Evolutionary conservation across 2,329 filamentous ascomycete species (phyloP).

Genomic region (Achaetomium macrosporum): DNA sequence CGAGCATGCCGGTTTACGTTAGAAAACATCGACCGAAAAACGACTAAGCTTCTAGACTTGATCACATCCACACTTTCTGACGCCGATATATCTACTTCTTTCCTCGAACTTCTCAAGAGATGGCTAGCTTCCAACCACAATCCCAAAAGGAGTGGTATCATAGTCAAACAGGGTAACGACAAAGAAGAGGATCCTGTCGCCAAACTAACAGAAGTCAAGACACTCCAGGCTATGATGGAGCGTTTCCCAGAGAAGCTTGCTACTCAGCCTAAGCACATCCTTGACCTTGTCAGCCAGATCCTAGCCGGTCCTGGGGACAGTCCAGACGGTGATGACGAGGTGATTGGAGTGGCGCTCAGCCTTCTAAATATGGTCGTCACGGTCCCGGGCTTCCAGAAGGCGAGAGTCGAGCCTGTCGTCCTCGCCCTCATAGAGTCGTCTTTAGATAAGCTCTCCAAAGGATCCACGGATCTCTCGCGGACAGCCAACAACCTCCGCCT

Average conservation of each 20-base stretch:
- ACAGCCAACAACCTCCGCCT: constrained; percentile 53
- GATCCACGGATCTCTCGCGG: constrained; percentile 38
- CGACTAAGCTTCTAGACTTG: constrained; percentile 43
- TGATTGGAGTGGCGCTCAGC: constrained; percentile 51
- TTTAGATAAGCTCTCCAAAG: constrained; percentile 39
- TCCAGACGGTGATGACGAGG: constrained; percentile 37
- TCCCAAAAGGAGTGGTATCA: constrained; percentile 26
- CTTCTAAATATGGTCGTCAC: constrained; percentile 56
- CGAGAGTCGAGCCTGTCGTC: constrained; percentile 37
- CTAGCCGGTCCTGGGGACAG: constrained; percentile 32
- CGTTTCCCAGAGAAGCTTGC: constrained; percentile 58
- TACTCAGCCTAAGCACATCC: constrained; percentile 56
- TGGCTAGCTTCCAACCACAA: constrained; percentile 43
- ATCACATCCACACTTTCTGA: constrained; percentile 46
- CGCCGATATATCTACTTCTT: constrained; percentile 54
- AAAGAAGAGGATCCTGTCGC: constrained; percentile 36
- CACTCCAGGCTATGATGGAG: constrained; percentile 61
- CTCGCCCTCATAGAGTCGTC: constrained; percentile 44
- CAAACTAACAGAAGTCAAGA: constrained; percentile 51
- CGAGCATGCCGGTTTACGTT: constrained; percentile 23
- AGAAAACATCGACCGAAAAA: constrained; percentile 43
- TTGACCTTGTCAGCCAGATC: constrained; percentile 59
- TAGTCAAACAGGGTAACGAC: constrained; percentile 19
- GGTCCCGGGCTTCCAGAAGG: constrained; percentile 48
- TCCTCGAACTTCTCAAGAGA: constrained; percentile 51